These are phyloP conservation scores for Cadophora sp. DNA, from an alignment of 2,329 filamentous ascomycete genomes.

Conservation along the genomic window DNA sequence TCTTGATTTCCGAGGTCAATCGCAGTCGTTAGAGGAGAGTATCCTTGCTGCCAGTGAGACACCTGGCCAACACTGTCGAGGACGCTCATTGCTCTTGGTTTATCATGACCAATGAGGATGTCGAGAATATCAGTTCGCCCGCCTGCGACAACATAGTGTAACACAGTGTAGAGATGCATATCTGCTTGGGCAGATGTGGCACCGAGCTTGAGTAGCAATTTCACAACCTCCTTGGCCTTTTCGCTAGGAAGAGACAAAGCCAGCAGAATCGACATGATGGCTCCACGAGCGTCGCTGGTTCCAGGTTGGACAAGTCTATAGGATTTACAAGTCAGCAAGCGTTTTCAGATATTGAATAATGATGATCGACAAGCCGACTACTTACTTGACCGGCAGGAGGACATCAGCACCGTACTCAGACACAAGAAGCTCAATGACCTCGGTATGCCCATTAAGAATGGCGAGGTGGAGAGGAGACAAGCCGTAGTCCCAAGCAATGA, in stretches of 20 bases:
- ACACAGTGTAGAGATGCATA: conserved; percentile 64
- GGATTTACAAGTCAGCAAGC: not conserved
- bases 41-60: conserved; percentile 46
- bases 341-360: conserved; percentile 48
- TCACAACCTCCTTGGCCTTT: conserved; percentile 69
- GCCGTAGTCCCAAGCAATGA: conserved; percentile 79
- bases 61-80: conserved; percentile 66
- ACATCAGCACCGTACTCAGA: conserved; percentile 79
- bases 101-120: conserved; percentile 61
- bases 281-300: conserved; percentile 54
- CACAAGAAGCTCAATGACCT: conserved; percentile 73
- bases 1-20: conserved; percentile 59
- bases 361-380: not conserved
- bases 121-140: conserved; percentile 57
- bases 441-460: conserved; percentile 73
- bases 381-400: conserved; percentile 72
- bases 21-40: conserved; percentile 64
- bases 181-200: conserved; percentile 79
- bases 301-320: conserved; percentile 32
- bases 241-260: conserved; percentile 67
- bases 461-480: conserved; percentile 80
- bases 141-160: conserved; percentile 68
- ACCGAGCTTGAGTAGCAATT: conserved; percentile 70
- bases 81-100: conserved; percentile 64
- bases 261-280: conserved; percentile 74